A percentile compares a stretch with the other conserved stretches of the same genome.
These are phyloP conservation scores for Hevea brasiliensis DNA, from an alignment of 345 rosid species.

Conservation along the genomic window DNA sequence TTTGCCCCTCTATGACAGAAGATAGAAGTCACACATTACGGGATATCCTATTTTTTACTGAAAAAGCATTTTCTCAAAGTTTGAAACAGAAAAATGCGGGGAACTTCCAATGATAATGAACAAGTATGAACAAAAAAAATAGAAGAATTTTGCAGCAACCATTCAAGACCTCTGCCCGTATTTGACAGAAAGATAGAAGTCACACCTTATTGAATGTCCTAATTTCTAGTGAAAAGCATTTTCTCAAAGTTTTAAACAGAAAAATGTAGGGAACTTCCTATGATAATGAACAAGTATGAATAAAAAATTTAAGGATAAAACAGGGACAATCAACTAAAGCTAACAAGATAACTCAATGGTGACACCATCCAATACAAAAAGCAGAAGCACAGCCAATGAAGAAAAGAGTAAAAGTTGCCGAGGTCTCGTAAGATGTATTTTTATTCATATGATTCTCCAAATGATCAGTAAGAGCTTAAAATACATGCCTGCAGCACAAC, in stretches of 20 bases:
- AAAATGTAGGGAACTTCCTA: neutral
- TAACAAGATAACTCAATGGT: neutral
- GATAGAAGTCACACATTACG: too few species aligned
- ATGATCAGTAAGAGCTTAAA: neutral
- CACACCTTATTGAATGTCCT: too few species aligned
- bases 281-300: neutral
- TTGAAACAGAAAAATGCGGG: too few species aligned
- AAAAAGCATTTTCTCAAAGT: too few species aligned
- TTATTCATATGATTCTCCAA: neutral
- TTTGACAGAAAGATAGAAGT: too few species aligned
- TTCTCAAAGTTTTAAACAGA: neutral
- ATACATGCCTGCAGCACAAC: constrained; percentile 85
- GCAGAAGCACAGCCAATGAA: neutral
- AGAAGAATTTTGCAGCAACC: too few species aligned
- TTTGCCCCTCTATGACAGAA: too few species aligned
- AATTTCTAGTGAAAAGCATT: neutral
- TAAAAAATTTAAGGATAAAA: neutral
- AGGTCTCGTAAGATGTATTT: neutral
- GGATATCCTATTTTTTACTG: too few species aligned
- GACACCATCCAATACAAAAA: neutral
- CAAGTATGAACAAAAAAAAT: too few species aligned
- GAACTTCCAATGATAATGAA: too few species aligned
- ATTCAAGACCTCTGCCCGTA: too few species aligned
- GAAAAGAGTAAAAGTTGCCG: neutral
- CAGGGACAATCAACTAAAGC: neutral